Evolutionary conservation across 108 stramenopile species (phyloP), one percentile per base, ranked within the genome.

Genomic region (Pseudonitzschia multistriata): DNA sequence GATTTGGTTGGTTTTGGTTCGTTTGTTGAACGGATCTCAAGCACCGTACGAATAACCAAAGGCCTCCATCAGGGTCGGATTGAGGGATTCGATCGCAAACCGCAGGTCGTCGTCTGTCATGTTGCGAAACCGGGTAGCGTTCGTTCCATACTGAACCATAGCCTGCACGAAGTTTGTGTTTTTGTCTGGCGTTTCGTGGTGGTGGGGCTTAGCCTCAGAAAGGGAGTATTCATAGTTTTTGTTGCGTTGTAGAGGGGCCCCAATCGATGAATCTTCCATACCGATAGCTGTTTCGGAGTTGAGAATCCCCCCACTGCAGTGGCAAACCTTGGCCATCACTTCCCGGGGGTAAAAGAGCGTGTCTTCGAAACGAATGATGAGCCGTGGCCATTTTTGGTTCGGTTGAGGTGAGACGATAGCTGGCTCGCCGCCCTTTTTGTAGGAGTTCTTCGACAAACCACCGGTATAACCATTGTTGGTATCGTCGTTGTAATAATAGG

Each of bases 341-440:
- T 81, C 48, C 28, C 74, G 63, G 19, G 86, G 82, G 73, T 85
- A 78, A 73, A 90, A 87, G 11, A 87, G 70, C 42, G 89, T 74
- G 71, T 93, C 92, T 70, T 93, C 91, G 62, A 89, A 88, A 37
- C 91, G 84, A 21, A 92, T 72, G 47, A 92, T 81, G 13, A 92
- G 66, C 2, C 74, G 72, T 35, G 90, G 90, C 68, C 73, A 86
- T 25, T 78, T 55, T 8, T 17, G 42, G 42, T 45, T 17, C 1
- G 42, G 42, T 8, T 5, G 37, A 5, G 37, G 5, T 8, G 37
- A 37, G 5, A 5, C 37, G 8, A 37, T 8, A 37, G 37, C 5
- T 37, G 8, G 5, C 8, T 37, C 37, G 37, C 37, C 37, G 37
- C 8, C 6, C 10, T 39, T 39, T 21, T 24, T 49, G 24, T 49